phyloP scores from a whole-genome alignment of 106 monocot genomes.

The Platanthera zijinensis region DNA sequence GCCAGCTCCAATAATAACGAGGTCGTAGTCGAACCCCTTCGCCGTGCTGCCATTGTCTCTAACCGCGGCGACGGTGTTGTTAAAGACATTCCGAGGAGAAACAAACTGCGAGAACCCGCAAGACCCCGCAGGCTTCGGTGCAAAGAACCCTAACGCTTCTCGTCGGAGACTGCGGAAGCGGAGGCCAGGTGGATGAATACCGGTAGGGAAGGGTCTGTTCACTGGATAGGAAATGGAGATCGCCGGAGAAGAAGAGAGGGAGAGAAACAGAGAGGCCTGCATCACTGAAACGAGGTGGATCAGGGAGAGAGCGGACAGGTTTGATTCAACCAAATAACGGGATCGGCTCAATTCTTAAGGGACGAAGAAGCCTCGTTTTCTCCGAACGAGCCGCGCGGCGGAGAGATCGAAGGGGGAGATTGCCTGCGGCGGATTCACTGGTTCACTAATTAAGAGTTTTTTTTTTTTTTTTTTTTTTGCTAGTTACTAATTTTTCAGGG shows the following conservation, averaged over 20 bases:
- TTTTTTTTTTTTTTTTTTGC: too few relatives aligned
- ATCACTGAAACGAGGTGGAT: background rate
- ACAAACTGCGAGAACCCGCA: background rate
- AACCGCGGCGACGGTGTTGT: constrained; percentile 18
- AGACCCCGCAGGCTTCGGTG: background rate
- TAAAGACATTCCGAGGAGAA: constrained; percentile 2
- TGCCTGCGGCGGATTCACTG: too few relatives aligned
- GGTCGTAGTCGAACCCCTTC: constrained; percentile 74
- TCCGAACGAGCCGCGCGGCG: background rate
- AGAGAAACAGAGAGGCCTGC: constrained; percentile 12
- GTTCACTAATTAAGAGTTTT: too few relatives aligned
- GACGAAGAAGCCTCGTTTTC: background rate
- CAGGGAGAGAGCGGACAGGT: background rate
- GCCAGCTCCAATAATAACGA: constrained; percentile 92
- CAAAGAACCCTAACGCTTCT: constrained; percentile 28
- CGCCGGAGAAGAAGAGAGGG: constrained; percentile 4
- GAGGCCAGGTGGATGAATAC: constrained; percentile 8
- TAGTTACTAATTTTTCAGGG: too few relatives aligned
- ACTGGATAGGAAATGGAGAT: constrained; percentile 7
- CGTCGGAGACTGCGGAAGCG: constrained; percentile 65
- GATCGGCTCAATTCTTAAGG: background rate
- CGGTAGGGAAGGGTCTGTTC: background rate
- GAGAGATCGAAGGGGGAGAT: background rate
- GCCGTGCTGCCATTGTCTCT: constrained; percentile 35
- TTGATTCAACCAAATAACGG: background rate